Conservation (phyloP, 1,284 basidiomycete species). For the Marasmius sp. region DNA sequence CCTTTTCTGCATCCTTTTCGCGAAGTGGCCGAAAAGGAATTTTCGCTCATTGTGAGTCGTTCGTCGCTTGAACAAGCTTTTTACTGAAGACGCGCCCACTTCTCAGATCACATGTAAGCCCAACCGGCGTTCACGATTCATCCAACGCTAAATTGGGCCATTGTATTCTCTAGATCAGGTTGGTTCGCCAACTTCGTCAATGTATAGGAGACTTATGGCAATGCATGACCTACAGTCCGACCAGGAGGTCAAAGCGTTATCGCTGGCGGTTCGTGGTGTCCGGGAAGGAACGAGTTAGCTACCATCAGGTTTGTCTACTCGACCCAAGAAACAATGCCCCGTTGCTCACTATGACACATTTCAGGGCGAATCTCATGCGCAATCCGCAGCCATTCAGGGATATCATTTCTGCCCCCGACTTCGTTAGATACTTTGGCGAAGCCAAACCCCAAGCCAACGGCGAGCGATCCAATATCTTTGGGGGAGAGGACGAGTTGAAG, state of each 20-base stretch:
- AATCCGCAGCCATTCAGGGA: conserved; percentile 65
- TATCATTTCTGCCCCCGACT: conserved; percentile 63
- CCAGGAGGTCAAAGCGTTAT: conserved; percentile 70
- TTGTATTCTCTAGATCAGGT: conserved; percentile 18
- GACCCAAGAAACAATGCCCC: conserved; percentile 1
- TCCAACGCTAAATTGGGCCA: not conserved
- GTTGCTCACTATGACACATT: not conserved
- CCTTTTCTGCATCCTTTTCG: conserved; percentile 77
- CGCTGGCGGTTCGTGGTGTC: conserved; percentile 85
- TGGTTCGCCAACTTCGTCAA: conserved; percentile 2
- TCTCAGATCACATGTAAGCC: conserved; percentile 46
- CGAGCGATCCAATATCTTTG: conserved; percentile 73
- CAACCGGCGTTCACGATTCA: conserved; percentile 5
- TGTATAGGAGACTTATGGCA: not conserved
- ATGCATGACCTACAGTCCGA: conserved; percentile 47
- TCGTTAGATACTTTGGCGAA: conserved; percentile 74
- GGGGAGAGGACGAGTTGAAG: conserved; percentile 80
- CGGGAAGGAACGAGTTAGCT: conserved; percentile 75
- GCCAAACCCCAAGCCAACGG: conserved; percentile 64
- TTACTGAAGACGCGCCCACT: conserved; percentile 1
- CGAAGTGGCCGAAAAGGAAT: conserved; percentile 78
- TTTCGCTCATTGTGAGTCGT: conserved; percentile 71
- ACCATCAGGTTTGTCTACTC: conserved; percentile 57
- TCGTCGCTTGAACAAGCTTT: conserved; percentile 2
- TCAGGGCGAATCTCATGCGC: conserved; percentile 63